These are phyloP conservation scores for Rhododendron vialii DNA, from an alignment of 148 eudicot genomes.

Conservation along the genomic window DNA sequence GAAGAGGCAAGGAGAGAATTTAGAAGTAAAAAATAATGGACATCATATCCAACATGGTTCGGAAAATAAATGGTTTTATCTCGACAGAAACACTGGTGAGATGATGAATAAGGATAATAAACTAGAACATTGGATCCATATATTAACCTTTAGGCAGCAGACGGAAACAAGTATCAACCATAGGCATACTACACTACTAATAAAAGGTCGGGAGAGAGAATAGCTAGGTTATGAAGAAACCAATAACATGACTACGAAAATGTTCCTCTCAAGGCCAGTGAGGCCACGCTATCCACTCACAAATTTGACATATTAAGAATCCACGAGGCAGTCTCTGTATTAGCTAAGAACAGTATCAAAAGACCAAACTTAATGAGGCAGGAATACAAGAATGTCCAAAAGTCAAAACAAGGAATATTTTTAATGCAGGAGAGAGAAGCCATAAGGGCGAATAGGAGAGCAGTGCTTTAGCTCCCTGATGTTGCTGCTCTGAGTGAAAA, in stretches of 20 bases:
- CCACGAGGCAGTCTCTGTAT: not conserved
- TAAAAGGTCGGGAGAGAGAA: not conserved
- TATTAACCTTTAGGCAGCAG: not conserved
- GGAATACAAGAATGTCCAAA: not conserved
- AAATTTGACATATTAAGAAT: not conserved
- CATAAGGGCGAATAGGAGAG: not conserved
- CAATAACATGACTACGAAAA: not conserved
- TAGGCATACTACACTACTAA: not conserved
- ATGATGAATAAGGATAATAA: not conserved
- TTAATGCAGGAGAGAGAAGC: not conserved
- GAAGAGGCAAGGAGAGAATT: conserved; percentile 15
- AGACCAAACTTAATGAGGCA: not conserved
- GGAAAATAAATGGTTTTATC: not conserved
- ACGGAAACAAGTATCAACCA: not conserved
- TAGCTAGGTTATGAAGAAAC: not conserved
- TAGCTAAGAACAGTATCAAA: not conserved
- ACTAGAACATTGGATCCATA: not conserved
- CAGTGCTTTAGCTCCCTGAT: not conserved
- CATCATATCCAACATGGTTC: not conserved
- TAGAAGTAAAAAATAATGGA: not conserved
- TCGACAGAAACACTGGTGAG: not conserved
- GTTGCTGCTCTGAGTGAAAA: not conserved
- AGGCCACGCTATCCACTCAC: not conserved
- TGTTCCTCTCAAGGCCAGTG: not conserved
- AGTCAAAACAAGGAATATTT: not conserved